phyloP scores from a whole-genome alignment of 1,284 basidiomycete species.

The Bondarzewia mesenterica region DNA sequence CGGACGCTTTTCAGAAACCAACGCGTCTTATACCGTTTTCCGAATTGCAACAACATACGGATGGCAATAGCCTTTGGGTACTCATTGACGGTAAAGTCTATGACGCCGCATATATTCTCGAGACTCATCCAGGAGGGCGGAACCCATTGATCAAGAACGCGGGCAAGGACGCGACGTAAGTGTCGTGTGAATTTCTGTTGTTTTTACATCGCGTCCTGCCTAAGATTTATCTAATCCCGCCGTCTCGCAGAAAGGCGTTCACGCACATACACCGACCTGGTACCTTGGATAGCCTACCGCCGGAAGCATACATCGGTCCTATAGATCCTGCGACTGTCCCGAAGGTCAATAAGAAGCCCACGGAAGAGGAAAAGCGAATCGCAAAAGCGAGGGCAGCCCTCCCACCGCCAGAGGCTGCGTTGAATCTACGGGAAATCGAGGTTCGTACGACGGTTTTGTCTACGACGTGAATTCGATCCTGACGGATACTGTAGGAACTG shows the following conservation, averaged over 20 bases:
- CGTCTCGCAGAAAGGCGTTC: constrained; percentile 22
- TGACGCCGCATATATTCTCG: constrained; percentile 41
- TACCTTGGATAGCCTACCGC: constrained; percentile 22
- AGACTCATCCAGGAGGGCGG: constrained; percentile 44
- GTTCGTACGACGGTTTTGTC: too few species aligned
- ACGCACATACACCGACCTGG: constrained; percentile 29
- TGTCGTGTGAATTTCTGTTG: background rate
- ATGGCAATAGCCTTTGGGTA: constrained; percentile 41
- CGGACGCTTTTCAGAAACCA: background rate
- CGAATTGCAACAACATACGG: constrained; percentile 46
- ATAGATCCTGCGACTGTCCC: constrained; percentile 38
- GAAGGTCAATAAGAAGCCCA: constrained; percentile 20
- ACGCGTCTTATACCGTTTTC: constrained; percentile 24
- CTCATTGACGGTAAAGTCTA: constrained; percentile 34
- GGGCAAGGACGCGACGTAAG: constrained; percentile 48
- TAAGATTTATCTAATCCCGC: background rate
- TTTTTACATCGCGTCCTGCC: background rate
- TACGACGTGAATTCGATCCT: too few species aligned
- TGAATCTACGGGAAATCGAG: constrained; percentile 40
- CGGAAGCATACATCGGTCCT: constrained; percentile 31
- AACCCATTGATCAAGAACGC: constrained; percentile 40
- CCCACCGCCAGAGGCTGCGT: constrained; percentile 31
- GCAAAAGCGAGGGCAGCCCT: constrained; percentile 30
- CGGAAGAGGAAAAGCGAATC: constrained; percentile 35
- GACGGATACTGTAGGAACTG: constrained; percentile 19